These are phyloP conservation scores for Lactuca saligna DNA, from an alignment of 129 eudicot species.

Conservation along the genomic window DNA sequence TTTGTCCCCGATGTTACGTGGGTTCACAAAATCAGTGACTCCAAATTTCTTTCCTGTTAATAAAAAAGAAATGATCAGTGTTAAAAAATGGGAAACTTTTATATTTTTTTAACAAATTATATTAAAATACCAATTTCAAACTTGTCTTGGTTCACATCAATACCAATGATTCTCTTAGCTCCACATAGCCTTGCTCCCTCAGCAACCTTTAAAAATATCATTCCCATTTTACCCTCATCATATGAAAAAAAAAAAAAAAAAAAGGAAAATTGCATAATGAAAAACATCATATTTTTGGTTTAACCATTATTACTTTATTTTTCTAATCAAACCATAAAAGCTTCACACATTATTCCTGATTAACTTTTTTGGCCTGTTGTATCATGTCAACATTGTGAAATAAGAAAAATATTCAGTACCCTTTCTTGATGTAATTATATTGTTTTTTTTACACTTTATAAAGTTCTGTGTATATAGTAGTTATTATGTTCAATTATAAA, in stretches of 20 bases:
- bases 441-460: not conserved
- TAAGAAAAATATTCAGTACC: no score
- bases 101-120: not conserved
- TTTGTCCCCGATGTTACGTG: constrained; percentile 47
- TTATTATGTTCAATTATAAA: not conserved
- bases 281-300: no score
- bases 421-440: not conserved
- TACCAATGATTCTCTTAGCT: constrained; percentile 74
- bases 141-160: constrained; percentile 70
- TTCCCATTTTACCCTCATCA: not conserved
- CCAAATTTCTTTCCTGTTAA: constrained; percentile 64
- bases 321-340: not conserved
- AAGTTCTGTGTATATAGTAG: not conserved
- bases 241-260: not conserved
- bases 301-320: no score
- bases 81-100: constrained; percentile 3
- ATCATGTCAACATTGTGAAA: no score
- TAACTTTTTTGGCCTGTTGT: not conserved
- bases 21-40: constrained; percentile 74
- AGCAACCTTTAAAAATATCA: constrained; percentile 57
- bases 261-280: no score
- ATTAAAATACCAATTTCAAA: constrained; percentile 54
- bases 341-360: no score
- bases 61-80: not conserved
- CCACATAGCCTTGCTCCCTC: constrained; percentile 92